Base-by-base conservation (phyloP, 2,329 filamentous ascomycete genomes). In the Cercospora berteroae region DNA sequence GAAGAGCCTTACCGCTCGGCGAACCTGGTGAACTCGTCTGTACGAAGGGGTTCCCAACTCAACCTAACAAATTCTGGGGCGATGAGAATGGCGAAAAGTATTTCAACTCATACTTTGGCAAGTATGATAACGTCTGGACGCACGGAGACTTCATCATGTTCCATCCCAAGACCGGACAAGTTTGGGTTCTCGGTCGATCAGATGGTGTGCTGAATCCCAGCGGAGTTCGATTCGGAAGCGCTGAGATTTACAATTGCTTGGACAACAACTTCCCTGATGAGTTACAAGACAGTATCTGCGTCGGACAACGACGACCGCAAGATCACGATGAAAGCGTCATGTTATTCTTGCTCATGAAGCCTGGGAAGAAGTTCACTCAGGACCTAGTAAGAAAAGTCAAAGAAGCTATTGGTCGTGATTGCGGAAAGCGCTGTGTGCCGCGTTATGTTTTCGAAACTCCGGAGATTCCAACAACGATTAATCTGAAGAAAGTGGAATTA, bases 381-480 rank as follows among this genome's bases (percentile, higher is more conserved):
- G 64, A 79, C 27, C 75, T 94, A 60, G 87, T 89, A 0, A 77
- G 77, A 1, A 82, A 84, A 9, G 81, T 95, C 0, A 90, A 89
- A 77, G 81, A 82, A 13, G 86, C 85, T 10, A 93, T 96, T 74
- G 83, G 83, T 4, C 84, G 81, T 71, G 89, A 90, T 70, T 79
- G 89, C 74, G 91, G 89, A 50, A 88, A 89, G 76, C 82, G 92
- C 63, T 92, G 94, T 80, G 89, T 94, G 13, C 92, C 92, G 1
- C 89, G 83, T 76, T 93, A 89, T 76, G 84, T 95, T 20, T 94
- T 94, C 77, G 88, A 93, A 80, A 92, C 90, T 6, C 89, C 88
- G 18, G 92, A 91, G 72, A 93, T 95, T 76, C 92, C 92, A 88
- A 91, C 89, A 0, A 95, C 92, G 0, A 88, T 95, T 69, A 95